phyloP scores from a whole-genome alignment of 1,284 basidiomycete genomes.

The Porogramme epimiltina region DNA sequence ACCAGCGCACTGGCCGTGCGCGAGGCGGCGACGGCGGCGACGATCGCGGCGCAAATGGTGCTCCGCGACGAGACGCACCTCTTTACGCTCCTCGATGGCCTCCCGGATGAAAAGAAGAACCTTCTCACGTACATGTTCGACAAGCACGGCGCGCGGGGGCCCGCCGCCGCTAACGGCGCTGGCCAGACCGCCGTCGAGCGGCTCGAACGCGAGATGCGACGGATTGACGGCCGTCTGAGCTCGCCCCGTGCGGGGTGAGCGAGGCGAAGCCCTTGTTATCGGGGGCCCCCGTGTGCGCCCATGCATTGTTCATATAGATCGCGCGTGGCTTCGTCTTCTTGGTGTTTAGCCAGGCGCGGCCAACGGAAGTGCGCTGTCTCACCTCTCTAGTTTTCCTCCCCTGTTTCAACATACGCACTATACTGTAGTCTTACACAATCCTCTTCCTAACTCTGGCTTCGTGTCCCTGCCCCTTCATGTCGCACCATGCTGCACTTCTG shows the following conservation, averaged over 20 bases:
- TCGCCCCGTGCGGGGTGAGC: constrained; percentile 45
- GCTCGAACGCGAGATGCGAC: constrained; percentile 73
- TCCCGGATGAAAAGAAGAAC: constrained; percentile 85
- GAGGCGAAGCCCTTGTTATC: background rate
- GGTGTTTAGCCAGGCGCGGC: too few species aligned
- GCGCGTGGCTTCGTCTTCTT: too few species aligned
- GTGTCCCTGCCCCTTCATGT: background rate
- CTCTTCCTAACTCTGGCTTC: background rate
- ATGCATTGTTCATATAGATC: too few species aligned
- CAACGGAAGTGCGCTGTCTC: too few species aligned
- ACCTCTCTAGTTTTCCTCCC: too few species aligned
- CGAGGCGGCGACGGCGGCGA: constrained; percentile 77
- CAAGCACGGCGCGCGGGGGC: constrained; percentile 71
- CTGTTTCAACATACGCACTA: too few species aligned
- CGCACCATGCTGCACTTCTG: background rate
- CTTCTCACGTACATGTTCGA: constrained; percentile 83
- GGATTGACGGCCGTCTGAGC: constrained; percentile 73
- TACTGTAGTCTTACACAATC: background rate
- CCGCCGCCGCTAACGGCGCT: constrained; percentile 14
- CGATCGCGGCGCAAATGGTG: constrained; percentile 79
- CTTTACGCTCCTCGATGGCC: constrained; percentile 74
- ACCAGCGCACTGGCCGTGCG: constrained; percentile 69
- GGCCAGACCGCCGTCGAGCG: constrained; percentile 53
- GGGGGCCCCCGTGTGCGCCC: too few species aligned
- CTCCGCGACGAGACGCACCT: constrained; percentile 79